Percentiles rank a stretch among this genome's conserved stretches.
These are phyloP conservation scores for Beta macrorhiza DNA, from an alignment of 179 eudicot genomes.

Conservation along the genomic window DNA sequence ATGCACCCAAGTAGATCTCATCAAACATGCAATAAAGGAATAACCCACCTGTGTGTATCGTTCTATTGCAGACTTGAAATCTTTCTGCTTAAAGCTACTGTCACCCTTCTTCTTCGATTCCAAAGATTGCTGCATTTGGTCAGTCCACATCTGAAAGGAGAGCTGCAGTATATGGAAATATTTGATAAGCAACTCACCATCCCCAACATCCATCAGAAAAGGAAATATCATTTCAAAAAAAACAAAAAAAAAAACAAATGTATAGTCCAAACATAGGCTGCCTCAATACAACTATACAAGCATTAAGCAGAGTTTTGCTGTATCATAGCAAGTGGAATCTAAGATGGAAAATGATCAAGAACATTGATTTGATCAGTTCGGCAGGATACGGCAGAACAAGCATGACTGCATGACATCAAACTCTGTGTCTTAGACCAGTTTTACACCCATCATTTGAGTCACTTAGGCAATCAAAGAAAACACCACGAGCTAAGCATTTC, in stretches of 20 bases:
- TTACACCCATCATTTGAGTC: not conserved
- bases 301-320: not conserved
- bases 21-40: constrained; percentile 17
- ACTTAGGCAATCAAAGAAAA: not conserved
- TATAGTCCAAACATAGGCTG: not conserved
- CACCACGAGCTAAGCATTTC: not conserved
- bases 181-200: not conserved
- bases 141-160: constrained; percentile 93
- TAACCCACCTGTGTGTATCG: constrained; percentile 62
- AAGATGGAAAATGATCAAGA: not conserved
- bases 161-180: constrained; percentile 47
- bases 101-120: constrained; percentile 93
- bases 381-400: not conserved
- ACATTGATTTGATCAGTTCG: not conserved
- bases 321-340: not conserved
- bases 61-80: constrained; percentile 64
- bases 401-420: not conserved
- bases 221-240: not conserved
- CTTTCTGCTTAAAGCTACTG: constrained; percentile 67
- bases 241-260: not conserved
- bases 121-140: constrained; percentile 85
- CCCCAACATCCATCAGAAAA: not conserved
- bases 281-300: not conserved
- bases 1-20: not conserved
- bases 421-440: not conserved